Evolutionary conservation across 2,329 filamentous ascomycete species (phyloP).

Genomic region (Epichloe uncinata): DNA sequence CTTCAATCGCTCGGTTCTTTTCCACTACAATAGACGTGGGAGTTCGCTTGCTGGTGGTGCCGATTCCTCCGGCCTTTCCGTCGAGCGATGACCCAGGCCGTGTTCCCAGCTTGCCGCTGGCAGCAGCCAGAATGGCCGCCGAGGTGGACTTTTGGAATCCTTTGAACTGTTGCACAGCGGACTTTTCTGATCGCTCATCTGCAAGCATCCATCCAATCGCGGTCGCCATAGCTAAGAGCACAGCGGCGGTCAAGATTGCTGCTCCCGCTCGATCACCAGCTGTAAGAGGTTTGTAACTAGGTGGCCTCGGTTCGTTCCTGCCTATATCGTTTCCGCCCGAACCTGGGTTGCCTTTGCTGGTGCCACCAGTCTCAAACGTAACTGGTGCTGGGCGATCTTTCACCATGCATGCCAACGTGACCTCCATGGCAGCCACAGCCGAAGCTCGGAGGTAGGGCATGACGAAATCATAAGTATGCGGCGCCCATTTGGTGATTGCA

Average conservation of each 20-base stretch:
- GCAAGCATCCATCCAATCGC: constrained; percentile 36
- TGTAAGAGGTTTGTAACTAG: constrained; percentile 22
- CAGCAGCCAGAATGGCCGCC: constrained; percentile 7
- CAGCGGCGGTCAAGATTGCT: constrained; percentile 45
- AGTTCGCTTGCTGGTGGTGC: constrained; percentile 10
- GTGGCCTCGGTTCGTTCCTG: constrained; percentile 17
- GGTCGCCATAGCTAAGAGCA: constrained; percentile 40
- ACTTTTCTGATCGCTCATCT: constrained; percentile 31
- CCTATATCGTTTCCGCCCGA: constrained; percentile 34
- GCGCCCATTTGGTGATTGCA: constrained; percentile 48
- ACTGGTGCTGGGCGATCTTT: constrained; percentile 27
- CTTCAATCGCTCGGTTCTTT: constrained; percentile 8
- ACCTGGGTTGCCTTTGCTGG: constrained; percentile 32
- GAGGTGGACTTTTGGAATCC: constrained; percentile 12
- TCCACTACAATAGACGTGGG: constrained; percentile 10
- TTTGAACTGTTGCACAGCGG: constrained; percentile 18
- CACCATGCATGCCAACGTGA: constrained; percentile 49
- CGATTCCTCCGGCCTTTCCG: constrained; percentile 12
- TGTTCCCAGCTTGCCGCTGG: constrained; percentile 7
- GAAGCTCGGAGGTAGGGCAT: constrained; percentile 42
- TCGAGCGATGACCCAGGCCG: neutral
- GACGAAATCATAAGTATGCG: constrained; percentile 39
- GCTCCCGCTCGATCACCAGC: constrained; percentile 56
- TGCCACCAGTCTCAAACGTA: constrained; percentile 43
- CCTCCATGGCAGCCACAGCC: constrained; percentile 46